Conservation (phyloP, 345 rosid genomes). For the Microcos paniculata region DNA sequence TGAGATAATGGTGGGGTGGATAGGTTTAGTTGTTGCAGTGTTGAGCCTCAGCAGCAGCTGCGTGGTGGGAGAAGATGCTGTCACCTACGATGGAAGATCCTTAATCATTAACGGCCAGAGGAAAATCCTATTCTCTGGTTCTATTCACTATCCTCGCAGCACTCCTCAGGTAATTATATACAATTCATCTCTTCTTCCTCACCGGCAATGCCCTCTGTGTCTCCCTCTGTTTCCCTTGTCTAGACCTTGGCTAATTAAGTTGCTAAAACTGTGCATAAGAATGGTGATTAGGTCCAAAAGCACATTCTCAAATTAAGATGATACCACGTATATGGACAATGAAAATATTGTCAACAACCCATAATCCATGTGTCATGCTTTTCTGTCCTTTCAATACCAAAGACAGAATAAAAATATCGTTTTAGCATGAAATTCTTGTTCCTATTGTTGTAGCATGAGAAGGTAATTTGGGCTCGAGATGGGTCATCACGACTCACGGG, state of each 20-base stretch:
- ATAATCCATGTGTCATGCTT: too few relatives aligned
- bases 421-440: too few relatives aligned
- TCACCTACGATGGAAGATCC: conserved; percentile 41
- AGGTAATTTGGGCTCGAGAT: neutral
- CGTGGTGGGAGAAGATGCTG: conserved; percentile 1
- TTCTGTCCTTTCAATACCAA: too few relatives aligned
- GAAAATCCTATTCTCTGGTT: conserved; percentile 39
- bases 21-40: neutral
- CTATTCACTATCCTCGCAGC: conserved; percentile 50
- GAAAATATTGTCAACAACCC: too few relatives aligned
- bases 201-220: neutral
- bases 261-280: too few relatives aligned
- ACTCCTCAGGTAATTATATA: conserved; percentile 32
- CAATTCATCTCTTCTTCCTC: neutral
- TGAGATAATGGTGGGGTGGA: neutral
- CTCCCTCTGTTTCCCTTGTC: neutral
- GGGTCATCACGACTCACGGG: conserved; percentile 6
- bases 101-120: conserved; percentile 34
- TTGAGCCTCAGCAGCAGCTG: neutral
- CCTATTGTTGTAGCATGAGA: too few relatives aligned
- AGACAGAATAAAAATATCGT: too few relatives aligned
- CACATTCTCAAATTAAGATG: too few relatives aligned
- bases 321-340: too few relatives aligned
- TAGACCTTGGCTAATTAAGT: too few relatives aligned
- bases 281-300: too few relatives aligned